Base-by-base conservation (phyloP, 768 basidiomycete genomes). In the Suillus cothurnatus region DNA sequence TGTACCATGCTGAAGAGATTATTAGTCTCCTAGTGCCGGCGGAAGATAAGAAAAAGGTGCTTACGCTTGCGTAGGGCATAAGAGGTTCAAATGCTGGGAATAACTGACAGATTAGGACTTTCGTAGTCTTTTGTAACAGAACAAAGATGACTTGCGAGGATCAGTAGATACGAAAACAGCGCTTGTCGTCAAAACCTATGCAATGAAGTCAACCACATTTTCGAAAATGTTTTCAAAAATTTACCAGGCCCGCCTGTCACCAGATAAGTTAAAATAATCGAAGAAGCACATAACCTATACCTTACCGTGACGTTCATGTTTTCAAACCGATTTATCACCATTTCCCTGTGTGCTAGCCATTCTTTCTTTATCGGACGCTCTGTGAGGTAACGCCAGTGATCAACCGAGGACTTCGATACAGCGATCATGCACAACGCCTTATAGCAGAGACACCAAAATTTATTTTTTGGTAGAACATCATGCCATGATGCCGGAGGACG, bases 261-360 rank as follows among this genome's bases (percentile, higher is more conserved):
- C n/a, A 58, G 19, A 21, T 28, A 58, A 28, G 36, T 19, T 19
- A 39, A 17, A 58, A 36, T 26, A 6, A 19, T 2, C 3, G 23
- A 28, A 39, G 9, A 2, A 32, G 32, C 12, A 55, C n/a, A 32
- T 5, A 5, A 19, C 38, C 21, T 11, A n/a, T 14, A 32, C 53
- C 53, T n/a, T 12, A 58, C 36, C 17, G 57, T 39, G 11, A 55
- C 21, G 21, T 58, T 19, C 57, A 58, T 38, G 36, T 38, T 58
- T 58, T 38, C 38, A 19, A 58, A 58, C 26, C 57, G 53, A 55
- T 55, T 21, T 7, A 55, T 6, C 21, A 55, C 53, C 53, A 55
- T 55, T 32, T 55, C 9, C 53, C 34, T 55, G 31, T 55, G 53
- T n/a, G 12, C 32, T 12, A 2, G 5, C 11, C 53, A 55, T 32